Evolutionary conservation across 1,139 yeast species (phyloP).

Genomic region (Kurtzmaniella quercitrusa): DNA sequence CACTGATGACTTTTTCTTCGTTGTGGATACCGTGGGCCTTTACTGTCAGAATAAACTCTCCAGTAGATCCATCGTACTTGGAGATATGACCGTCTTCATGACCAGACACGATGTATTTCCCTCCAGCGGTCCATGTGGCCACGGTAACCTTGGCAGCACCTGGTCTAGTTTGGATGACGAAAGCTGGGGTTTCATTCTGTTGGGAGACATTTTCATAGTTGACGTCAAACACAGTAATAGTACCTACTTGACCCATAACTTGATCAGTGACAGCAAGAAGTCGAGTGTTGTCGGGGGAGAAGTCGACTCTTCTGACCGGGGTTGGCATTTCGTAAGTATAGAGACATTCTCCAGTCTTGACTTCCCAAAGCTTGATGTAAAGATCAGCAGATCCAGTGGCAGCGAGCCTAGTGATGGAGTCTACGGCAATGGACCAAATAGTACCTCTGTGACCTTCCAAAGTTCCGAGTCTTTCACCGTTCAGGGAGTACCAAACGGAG

Average conservation of each 20-base stretch:
- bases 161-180: constrained; percentile 60
- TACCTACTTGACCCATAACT: constrained; percentile 88
- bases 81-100: constrained; percentile 84
- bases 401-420: constrained; percentile 59
- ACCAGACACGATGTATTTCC: constrained; percentile 74
- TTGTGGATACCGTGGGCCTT: constrained; percentile 62
- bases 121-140: constrained; percentile 85
- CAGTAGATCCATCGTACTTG: constrained; percentile 73
- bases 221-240: constrained; percentile 65
- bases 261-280: constrained; percentile 83
- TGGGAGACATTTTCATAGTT: constrained; percentile 39
- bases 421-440: constrained; percentile 91
- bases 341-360: constrained; percentile 71
- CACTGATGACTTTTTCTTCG: constrained; percentile 49
- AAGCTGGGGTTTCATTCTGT: constrained; percentile 47
- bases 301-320: constrained; percentile 88
- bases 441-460: constrained; percentile 86
- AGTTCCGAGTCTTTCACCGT: constrained; percentile 97
- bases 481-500: constrained; percentile 91
- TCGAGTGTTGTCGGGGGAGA: constrained; percentile 67
- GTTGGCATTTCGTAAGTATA: constrained; percentile 74
- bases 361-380: constrained; percentile 80
- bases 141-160: constrained; percentile 68
- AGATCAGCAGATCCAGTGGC: constrained; percentile 93
- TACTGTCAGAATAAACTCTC: constrained; percentile 57